These are phyloP conservation scores for Sisymbrium irio DNA, from an alignment of 345 rosid genomes.

Conservation along the genomic window DNA sequence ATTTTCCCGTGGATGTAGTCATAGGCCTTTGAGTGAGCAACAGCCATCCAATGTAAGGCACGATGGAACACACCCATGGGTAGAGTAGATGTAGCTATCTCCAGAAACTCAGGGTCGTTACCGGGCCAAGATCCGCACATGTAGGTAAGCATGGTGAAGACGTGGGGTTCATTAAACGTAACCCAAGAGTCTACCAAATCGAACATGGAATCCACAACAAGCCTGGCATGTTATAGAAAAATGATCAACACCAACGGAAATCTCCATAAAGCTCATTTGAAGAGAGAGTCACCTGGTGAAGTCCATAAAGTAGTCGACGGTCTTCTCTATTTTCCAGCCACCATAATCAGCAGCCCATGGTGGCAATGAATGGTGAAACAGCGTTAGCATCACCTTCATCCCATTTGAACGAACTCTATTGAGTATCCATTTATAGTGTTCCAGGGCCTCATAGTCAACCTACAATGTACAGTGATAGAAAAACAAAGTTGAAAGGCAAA, in stretches of 20 bases:
- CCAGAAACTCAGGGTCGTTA: conserved; percentile 88
- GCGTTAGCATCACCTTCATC: conserved; percentile 96
- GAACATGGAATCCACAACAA: conserved; percentile 73
- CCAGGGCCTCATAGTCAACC: conserved; percentile 88
- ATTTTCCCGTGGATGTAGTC: conserved; percentile 71
- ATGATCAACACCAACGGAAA: conserved; percentile 17
- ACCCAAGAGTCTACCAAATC: conserved; percentile 89
- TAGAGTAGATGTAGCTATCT: conserved; percentile 79
- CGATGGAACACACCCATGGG: conserved; percentile 87
- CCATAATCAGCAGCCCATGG: conserved; percentile 98
- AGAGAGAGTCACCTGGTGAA: conserved; percentile 62
- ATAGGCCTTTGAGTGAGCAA: conserved; percentile 80
- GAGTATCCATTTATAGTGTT: conserved; percentile 87
- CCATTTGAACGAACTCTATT: conserved; percentile 69
- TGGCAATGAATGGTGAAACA: conserved; percentile 95
- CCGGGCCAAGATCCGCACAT: conserved; percentile 99
- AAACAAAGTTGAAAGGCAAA: not conserved
- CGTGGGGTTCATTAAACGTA: conserved; percentile 91
- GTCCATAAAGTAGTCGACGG: conserved; percentile 79
- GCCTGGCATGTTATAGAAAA: conserved; percentile 49
- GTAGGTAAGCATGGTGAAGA: conserved; percentile 90
- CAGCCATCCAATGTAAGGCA: conserved; percentile 79
- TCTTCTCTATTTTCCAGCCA: conserved; percentile 95
- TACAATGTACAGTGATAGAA: conserved; percentile 23
- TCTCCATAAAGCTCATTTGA: conserved; percentile 6